These are phyloP conservation scores for Pogostemon cablin DNA, from an alignment of 257 asterid genomes.

Conservation along the genomic window DNA sequence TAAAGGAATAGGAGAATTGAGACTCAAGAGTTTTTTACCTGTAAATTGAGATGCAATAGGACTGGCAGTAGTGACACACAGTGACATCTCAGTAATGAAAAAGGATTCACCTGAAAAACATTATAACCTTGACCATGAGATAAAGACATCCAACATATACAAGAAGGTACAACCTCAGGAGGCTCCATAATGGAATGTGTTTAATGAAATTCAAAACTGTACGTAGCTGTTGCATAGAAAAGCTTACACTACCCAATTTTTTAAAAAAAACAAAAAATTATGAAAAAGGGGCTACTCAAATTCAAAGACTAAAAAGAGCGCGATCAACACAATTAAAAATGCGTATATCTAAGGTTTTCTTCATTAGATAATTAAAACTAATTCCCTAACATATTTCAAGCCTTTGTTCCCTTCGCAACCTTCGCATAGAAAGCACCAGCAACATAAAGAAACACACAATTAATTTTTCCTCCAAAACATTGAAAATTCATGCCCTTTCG, in stretches of 20 bases:
- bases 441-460: no score
- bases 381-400: no score
- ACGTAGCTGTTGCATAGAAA: neutral
- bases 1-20: neutral
- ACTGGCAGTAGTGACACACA: neutral
- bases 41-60: neutral
- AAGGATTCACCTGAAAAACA: constrained; percentile 1
- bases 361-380: no score
- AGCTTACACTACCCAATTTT: neutral
- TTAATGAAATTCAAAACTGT: neutral
- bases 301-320: neutral
- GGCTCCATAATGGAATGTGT: neutral
- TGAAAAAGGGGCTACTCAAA: neutral
- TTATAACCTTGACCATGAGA: neutral
- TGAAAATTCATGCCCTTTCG: no score
- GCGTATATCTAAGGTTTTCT: no score
- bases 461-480: no score
- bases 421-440: no score
- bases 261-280: neutral
- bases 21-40: neutral
- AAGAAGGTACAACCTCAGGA: neutral
- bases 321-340: no score
- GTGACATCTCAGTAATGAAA: constrained; percentile 2
- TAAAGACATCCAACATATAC: neutral
- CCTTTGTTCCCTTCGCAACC: no score